Evolutionary conservation across 495 filamentous ascomycete species (phyloP).

Genomic region (Jackrogersella multiformis): DNA sequence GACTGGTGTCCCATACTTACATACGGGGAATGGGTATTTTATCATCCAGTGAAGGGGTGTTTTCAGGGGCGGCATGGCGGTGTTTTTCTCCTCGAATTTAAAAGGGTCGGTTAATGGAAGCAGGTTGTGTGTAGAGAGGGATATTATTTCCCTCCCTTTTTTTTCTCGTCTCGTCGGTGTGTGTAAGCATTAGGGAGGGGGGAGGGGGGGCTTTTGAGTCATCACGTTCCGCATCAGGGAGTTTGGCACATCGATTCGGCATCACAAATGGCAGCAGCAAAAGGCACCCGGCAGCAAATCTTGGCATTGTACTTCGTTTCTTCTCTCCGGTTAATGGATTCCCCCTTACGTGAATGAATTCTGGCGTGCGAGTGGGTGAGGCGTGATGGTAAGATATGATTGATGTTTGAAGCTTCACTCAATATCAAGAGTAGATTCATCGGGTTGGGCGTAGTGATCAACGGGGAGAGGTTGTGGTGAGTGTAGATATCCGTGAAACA

Average conservation of each 20-base stretch:
- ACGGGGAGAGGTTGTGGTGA: too few species aligned
- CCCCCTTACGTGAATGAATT: not conserved
- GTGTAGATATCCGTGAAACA: too few species aligned
- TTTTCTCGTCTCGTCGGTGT: constrained; percentile 1
- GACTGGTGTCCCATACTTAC: not conserved
- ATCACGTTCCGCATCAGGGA: constrained; percentile 33
- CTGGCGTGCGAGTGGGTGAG: too few species aligned
- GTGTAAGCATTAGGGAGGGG: constrained; percentile 34
- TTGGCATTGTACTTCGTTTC: constrained; percentile 5
- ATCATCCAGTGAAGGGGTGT: constrained; percentile 23
- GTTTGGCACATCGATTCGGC: constrained; percentile 37
- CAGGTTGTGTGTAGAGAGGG: constrained; percentile 34
- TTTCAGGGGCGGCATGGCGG: constrained; percentile 25
- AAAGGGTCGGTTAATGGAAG: constrained; percentile 31
- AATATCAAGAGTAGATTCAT: too few species aligned
- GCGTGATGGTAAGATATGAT: too few species aligned
- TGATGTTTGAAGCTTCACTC: too few species aligned
- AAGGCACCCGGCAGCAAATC: constrained; percentile 2
- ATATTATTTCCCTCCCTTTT: not conserved
- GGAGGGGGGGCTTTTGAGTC: constrained; percentile 1
- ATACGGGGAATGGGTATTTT: not conserved
- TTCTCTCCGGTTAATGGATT: not conserved
- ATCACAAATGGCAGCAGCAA: constrained; percentile 11
- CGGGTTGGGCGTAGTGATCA: too few species aligned
- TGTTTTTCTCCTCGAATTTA: constrained; percentile 20